A percentile compares a stretch with the other conserved stretches of the same genome.
These are phyloP conservation scores for Solanum chilense DNA, from an alignment of 257 asterid genomes.

Conservation along the genomic window DNA sequence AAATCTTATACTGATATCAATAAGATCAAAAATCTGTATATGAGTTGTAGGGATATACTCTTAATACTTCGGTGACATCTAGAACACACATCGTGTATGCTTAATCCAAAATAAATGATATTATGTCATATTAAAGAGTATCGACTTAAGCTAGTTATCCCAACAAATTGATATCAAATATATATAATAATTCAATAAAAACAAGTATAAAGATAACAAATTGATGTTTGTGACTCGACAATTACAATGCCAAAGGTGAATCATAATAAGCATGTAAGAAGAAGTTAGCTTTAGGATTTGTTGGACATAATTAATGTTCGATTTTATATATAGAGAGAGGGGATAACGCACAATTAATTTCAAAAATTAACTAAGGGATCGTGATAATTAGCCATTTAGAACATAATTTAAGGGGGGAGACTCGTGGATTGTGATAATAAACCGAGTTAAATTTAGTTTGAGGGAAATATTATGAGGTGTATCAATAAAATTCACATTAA, in stretches of 20 bases:
- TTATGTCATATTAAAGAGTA: neutral
- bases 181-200: too few species aligned
- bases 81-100: rapidly evolving
- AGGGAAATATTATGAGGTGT: neutral
- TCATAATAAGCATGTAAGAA: neutral
- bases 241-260: neutral
- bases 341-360: neutral
- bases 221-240: neutral
- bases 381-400: neutral
- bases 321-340: too few species aligned
- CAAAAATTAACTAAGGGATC: too few species aligned
- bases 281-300: neutral
- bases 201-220: too few species aligned
- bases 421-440: neutral
- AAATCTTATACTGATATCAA: rapidly evolving
- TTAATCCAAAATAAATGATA: neutral
- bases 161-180: too few species aligned
- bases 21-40: neutral
- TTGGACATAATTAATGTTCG: too few species aligned
- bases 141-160: neutral
- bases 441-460: too few species aligned
- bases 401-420: too few species aligned
- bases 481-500: too few species aligned
- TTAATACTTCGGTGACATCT: neutral
- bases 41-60: neutral